Conservation (phyloP, 495 filamentous ascomycete species). For the Neurospora intermedia region DNA sequence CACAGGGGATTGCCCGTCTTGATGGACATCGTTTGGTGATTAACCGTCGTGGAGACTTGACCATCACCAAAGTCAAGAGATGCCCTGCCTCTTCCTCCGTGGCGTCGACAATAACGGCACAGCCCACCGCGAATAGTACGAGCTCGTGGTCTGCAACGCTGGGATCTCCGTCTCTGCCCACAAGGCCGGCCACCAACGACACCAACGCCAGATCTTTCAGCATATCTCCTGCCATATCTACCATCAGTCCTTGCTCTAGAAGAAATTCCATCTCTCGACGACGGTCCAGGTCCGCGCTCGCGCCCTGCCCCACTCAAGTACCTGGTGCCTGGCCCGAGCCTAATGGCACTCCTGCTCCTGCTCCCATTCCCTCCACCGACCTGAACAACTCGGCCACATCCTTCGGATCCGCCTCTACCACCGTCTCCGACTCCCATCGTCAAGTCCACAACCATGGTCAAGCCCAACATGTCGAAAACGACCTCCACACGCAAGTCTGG, state of each 20-base stretch:
- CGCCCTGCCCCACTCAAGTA: background rate
- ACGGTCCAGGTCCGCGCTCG: background rate
- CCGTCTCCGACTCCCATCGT: background rate
- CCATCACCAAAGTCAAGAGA: background rate
- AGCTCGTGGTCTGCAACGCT: background rate
- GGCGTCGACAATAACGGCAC: background rate
- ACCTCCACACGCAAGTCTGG: conserved; percentile 19
- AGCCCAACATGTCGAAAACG: background rate
- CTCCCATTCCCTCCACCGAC: background rate
- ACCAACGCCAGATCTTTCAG: background rate
- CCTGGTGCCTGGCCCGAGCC: background rate
- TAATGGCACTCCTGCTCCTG: background rate
- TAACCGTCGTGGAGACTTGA: background rate
- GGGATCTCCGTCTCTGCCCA: background rate
- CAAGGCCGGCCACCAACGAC: background rate
- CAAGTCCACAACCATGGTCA: background rate
- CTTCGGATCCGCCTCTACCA: background rate
- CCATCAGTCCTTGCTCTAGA: background rate
- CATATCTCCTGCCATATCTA: too few relatives aligned
- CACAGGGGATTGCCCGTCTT: background rate
- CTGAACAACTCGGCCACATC: background rate
- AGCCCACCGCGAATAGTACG: background rate
- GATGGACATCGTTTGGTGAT: background rate
- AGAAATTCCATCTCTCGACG: background rate
- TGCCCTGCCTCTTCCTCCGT: background rate